Conservation (phyloP, 805 yeast species). For the Zygoascus ofunaensis region DNA sequence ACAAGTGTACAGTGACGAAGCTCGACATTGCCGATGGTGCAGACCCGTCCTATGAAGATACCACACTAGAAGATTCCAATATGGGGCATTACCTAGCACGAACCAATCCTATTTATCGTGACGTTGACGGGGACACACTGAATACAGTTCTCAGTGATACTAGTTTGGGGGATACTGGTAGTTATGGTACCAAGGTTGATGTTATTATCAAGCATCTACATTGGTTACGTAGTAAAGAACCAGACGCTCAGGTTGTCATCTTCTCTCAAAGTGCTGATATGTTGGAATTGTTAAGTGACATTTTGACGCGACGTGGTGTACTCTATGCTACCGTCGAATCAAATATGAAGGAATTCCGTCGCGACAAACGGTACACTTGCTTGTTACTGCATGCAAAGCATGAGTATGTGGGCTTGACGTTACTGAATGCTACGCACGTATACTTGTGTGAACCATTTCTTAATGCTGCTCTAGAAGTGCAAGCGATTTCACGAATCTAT, state of each 20-base stretch:
- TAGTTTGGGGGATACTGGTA: background rate
- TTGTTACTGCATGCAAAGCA: constrained; percentile 76
- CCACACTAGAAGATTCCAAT: too few relatives aligned
- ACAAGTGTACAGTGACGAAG: constrained; percentile 32
- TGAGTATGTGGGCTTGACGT: constrained; percentile 81
- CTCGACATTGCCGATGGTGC: constrained; percentile 24
- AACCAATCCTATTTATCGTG: constrained; percentile 21
- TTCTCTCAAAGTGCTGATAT: constrained; percentile 87
- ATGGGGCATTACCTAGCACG: background rate
- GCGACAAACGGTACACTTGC: constrained; percentile 57
- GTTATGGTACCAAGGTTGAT: constrained; percentile 81
- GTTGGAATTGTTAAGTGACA: constrained; percentile 54
- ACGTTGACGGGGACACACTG: constrained; percentile 17
- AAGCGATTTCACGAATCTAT: constrained; percentile 86
- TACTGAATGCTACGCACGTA: constrained; percentile 87
- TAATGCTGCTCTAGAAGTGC: constrained; percentile 77
- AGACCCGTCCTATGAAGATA: constrained; percentile 9
- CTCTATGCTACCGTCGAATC: constrained; percentile 47
- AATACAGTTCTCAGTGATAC: constrained; percentile 28
- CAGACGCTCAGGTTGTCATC: constrained; percentile 66
- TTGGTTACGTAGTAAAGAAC: constrained; percentile 50
- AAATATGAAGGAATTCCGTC: constrained; percentile 49
- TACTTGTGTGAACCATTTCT: constrained; percentile 88
- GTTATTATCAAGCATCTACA: constrained; percentile 64
- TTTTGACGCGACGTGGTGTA: constrained; percentile 52